A percentile compares a stretch with the other conserved stretches of the same genome.
phyloP scores from a whole-genome alignment of 306 rosid species.

The Notholithocarpus densiflorus region DNA sequence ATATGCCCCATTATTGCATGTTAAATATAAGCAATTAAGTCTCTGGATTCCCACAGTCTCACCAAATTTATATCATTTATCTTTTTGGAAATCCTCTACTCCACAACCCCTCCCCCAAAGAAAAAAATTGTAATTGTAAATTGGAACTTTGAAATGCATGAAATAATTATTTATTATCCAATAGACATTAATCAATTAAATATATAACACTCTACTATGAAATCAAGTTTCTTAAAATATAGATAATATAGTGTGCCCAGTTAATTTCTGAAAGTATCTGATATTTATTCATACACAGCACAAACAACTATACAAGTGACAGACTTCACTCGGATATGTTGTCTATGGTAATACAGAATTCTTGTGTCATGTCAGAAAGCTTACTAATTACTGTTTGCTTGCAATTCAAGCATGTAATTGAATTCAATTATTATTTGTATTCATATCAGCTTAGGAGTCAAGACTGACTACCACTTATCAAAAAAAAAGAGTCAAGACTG shows the following conservation, averaged over 20 bases:
- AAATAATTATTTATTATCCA: no score
- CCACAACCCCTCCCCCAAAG: no score
- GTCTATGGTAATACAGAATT: not conserved
- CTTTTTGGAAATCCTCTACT: not conserved
- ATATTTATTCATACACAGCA: no score
- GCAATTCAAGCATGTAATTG: conserved; percentile 11
- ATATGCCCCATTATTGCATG: not conserved
- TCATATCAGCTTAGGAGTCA: not conserved
- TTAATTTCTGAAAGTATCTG: no score
- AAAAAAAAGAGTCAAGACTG: not conserved
- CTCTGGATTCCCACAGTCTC: not conserved
- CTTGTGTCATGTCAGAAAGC: not conserved
- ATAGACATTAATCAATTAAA: no score
- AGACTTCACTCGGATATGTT: not conserved
- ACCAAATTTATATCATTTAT: not conserved
- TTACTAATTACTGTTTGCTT: not conserved
- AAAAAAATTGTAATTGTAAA: not conserved
- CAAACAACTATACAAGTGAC: no score
- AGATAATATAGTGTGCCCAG: not conserved
- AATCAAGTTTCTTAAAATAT: not conserved
- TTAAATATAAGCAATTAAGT: not conserved
- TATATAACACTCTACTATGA: not conserved
- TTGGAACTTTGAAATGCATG: not conserved
- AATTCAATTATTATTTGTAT: not conserved
- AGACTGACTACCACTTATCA: no score